These are phyloP conservation scores for Yarrowia bubula DNA, from an alignment of 805 yeast species.

Conservation along the genomic window DNA sequence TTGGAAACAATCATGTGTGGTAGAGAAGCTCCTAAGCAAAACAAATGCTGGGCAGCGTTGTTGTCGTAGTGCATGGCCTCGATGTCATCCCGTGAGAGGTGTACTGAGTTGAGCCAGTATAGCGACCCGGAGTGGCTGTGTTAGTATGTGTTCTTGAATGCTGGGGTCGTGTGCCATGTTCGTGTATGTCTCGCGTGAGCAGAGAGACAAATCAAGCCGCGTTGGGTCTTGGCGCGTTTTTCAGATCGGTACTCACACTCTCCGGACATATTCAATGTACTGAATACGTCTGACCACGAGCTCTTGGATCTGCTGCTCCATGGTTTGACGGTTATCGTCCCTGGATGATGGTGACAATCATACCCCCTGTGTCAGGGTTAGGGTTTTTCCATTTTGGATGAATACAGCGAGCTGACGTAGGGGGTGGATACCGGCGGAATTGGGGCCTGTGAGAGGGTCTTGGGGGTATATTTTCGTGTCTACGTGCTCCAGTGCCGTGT, in stretches of 20 bases:
- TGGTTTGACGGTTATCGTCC: constrained; percentile 21
- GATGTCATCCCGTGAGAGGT: constrained; percentile 28
- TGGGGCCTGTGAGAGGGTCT: no score
- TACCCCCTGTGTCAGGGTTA: constrained; percentile 14
- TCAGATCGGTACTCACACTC: constrained; percentile 30
- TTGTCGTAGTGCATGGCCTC: constrained; percentile 29
- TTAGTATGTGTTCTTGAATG: not conserved
- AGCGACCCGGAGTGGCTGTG: constrained; percentile 30
- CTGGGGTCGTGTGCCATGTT: constrained; percentile 1
- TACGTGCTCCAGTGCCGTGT: not conserved
- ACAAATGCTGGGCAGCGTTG: constrained; percentile 29
- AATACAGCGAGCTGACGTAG: not conserved
- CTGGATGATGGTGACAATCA: not conserved
- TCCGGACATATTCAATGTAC: constrained; percentile 31
- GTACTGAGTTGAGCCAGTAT: constrained; percentile 32
- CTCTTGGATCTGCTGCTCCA: constrained; percentile 30
- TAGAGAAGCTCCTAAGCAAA: constrained; percentile 33
- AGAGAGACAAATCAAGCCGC: no score
- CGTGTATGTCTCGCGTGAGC: constrained; percentile 13
- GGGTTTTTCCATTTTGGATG: not conserved
- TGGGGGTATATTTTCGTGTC: not conserved
- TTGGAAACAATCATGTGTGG: constrained; percentile 27
- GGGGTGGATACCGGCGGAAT: not conserved
- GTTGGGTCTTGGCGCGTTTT: not conserved
- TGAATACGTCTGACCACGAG: constrained; percentile 31